phyloP scores from a whole-genome alignment of 2,329 filamentous ascomycete genomes.

The Talaromyces sp. region DNA sequence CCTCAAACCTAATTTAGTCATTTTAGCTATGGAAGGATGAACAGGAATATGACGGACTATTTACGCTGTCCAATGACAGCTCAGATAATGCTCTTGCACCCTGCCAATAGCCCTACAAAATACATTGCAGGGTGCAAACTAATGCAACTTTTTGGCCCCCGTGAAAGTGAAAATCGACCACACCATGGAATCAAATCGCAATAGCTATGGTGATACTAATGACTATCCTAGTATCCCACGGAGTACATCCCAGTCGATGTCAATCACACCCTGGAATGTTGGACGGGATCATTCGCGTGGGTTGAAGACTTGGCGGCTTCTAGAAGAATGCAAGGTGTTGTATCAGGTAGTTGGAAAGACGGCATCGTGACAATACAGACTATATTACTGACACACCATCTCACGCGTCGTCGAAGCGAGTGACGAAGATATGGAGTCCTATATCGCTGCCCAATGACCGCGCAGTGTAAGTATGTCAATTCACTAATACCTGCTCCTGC shows the following conservation, averaged over 20 bases:
- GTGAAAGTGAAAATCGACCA: neutral
- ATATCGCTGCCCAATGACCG: neutral
- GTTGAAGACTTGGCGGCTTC: neutral
- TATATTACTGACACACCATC: neutral
- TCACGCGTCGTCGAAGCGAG: neutral
- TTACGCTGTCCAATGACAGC: neutral
- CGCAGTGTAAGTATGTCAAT: neutral
- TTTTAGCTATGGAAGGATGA: neutral
- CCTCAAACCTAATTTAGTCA: neutral
- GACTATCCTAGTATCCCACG: too few species aligned
- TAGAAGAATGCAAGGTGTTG: neutral
- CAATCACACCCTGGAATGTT: neutral
- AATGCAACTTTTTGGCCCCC: neutral
- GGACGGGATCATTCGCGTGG: neutral
- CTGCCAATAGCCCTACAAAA: neutral
- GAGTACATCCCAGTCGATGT: too few species aligned
- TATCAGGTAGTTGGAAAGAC: neutral
- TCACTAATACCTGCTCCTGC: neutral
- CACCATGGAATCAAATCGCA: neutral
- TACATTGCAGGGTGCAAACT: neutral
- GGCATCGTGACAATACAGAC: slow-evolving; percentile 2
- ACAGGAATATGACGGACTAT: neutral
- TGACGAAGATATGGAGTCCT: neutral
- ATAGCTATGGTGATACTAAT: too few species aligned
- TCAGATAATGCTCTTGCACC: neutral